Conservation (phyloP, 768 basidiomycete species). For the Podaxis pistillaris region DNA sequence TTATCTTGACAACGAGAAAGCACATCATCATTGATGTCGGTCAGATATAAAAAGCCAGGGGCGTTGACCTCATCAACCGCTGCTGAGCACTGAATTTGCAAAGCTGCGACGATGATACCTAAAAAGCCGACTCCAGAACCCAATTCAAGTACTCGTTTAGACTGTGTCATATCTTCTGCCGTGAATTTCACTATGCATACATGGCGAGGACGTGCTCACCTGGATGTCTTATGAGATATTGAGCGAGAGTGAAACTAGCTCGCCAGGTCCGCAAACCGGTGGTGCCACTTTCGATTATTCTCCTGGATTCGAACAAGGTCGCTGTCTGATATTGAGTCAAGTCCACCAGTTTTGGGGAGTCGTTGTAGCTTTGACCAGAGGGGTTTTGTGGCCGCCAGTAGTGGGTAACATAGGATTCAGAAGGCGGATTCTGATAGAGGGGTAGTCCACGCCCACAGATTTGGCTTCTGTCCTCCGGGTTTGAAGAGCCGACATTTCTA, state of each 20-base stretch:
- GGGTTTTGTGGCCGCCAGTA: slow-evolving; percentile 43
- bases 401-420: slow-evolving; percentile 64
- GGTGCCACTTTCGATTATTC: slow-evolving; percentile 71
- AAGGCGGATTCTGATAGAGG: slow-evolving; percentile 33
- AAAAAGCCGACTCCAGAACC: slow-evolving; percentile 79
- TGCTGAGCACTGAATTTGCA: slow-evolving; percentile 41
- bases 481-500: slow-evolving; percentile 23
- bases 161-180: slow-evolving; percentile 44
- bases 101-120: slow-evolving; percentile 56
- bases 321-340: slow-evolving; percentile 34
- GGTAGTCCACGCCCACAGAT: slow-evolving; percentile 27
- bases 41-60: slow-evolving; percentile 37
- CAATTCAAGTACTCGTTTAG: slow-evolving; percentile 61
- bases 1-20: slow-evolving; percentile 61
- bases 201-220: slow-evolving; percentile 32
- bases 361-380: not conserved
- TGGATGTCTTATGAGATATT: slow-evolving; percentile 56
- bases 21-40: slow-evolving; percentile 66
- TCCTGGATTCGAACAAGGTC: slow-evolving; percentile 73
- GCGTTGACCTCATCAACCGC: not conserved
- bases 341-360: slow-evolving; percentile 17
- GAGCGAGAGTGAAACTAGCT: slow-evolving; percentile 64
- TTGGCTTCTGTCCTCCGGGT: slow-evolving; percentile 20
- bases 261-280: slow-evolving; percentile 81
- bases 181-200: not conserved